Base-by-base conservation (phyloP, 2,329 filamentous ascomycete species). In the Pseudogymnoascus sp. region DNA sequence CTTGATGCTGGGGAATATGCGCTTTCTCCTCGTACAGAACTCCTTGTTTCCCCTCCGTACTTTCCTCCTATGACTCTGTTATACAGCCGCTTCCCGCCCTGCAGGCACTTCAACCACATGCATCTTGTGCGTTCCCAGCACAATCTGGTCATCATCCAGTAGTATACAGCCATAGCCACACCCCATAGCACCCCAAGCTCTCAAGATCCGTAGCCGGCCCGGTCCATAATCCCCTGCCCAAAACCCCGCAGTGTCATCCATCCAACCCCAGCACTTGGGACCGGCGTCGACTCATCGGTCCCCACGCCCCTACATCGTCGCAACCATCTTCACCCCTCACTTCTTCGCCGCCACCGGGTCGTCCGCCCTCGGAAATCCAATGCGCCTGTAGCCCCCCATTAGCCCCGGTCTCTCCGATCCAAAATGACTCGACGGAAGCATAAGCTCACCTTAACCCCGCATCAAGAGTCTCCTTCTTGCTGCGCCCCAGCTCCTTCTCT, bases 401-500 rank as follows among this genome's bases (percentile, higher is more conserved):
- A 60, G 58, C 33, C 11, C 11, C 10, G 3, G 10, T 8, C 55
- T 2, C 26, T 37, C 16, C 10, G 3, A 3, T 6, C 14, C 6
- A 14, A 26, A 8, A 1, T 60, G 21, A 38, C 58, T 60, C 58
- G 0, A 7, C 37, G 37, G 19, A 7, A 26, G 16, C 19, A 14
- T 58, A 64, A 67, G 69, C 69, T 68, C 69, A 71, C 72, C 72
- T 70, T 8, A 71, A 62, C n/a, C 66, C 69, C 60, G 68, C 65
- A 67, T 72, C 65, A 35, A 73, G 63, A 14, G 70, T 74, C 60
- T 72, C 60, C 62, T 69, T 43, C 8, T 67, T 70, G 55, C 62
- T 70, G 11, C 64, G 66, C 1, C 72, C 72, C 6, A 65, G 55
- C 66, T 82, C 80, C 43, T 72, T 75, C 69, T 83, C 77, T 66